Evolutionary conservation across 208 protist genomes (phyloP).

Genomic region (Wallacemonas sp.): DNA sequence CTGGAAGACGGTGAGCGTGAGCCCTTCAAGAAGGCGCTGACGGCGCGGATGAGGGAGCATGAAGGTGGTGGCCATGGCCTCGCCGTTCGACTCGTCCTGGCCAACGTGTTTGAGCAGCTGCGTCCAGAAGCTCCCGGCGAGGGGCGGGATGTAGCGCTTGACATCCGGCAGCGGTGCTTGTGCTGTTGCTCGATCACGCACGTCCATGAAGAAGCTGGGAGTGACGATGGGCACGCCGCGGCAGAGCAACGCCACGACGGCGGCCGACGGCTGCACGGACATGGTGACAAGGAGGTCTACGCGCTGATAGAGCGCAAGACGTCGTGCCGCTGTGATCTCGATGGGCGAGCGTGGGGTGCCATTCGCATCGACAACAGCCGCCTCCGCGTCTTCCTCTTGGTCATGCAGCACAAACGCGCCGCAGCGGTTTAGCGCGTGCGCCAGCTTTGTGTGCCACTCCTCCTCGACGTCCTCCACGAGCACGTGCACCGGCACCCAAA

Average conservation of each 20-base stretch:
- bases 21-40: slow-evolving; percentile 35
- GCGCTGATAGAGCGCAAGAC: slow-evolving; percentile 2
- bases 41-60: slow-evolving; percentile 28
- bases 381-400: not conserved
- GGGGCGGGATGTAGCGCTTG: slow-evolving; percentile 21
- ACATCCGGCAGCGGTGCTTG: slow-evolving; percentile 52
- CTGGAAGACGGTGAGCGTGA: slow-evolving; percentile 67
- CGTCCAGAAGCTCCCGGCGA: slow-evolving; percentile 8
- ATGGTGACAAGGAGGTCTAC: slow-evolving; percentile 37
- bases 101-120: not conserved
- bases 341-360: not conserved
- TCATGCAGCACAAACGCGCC: slow-evolving; percentile 30
- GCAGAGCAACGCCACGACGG: slow-evolving; percentile 60
- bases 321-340: not conserved
- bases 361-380: not conserved
- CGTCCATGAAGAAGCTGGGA: slow-evolving; percentile 49
- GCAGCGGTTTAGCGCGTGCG: slow-evolving; percentile 42
- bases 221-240: slow-evolving; percentile 54
- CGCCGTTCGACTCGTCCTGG: not conserved
- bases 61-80: not conserved
- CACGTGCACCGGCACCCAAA: slow-evolving; percentile 45
- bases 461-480: slow-evolving; percentile 45
- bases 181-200: slow-evolving; percentile 32
- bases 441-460: slow-evolving; percentile 40
- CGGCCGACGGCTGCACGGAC: slow-evolving; percentile 41